Base-by-base conservation (phyloP, 257 asterid species). In the Solanum pinnatisectum region DNA sequence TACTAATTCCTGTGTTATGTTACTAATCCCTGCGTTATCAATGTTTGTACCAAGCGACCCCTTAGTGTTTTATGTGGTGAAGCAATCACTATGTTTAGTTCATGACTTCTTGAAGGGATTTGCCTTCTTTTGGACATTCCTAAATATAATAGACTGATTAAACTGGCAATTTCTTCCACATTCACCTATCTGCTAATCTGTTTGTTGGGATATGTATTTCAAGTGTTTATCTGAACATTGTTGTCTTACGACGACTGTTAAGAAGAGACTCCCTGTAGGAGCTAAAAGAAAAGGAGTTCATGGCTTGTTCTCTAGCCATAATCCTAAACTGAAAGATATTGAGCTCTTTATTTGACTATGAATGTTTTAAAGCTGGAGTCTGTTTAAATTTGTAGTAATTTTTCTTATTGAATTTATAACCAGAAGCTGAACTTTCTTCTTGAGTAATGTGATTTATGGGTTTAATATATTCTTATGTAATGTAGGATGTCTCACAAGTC, bases 401-500 rank as follows among this genome's bases (percentile, higher is more conserved):
- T 79, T 79, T 79, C 65, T 44, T 44, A 79, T 44, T 42, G 65
- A 44, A 79, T 44, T 44, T 35, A 42, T 79, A 42, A 25, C 25
- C 65, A 15, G 65, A 79, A 79, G 85, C 18, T 79, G 67, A 27
- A 44, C 10, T 46, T 79, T 44, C 85, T 79, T 63, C 85, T 44
- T 86, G 84, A 79, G 77, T 36, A 49, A 37, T 25, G 30, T 83
- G 72, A 83, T 70, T 71, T 35, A 65, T 46, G 74, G 67, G 70
- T 86, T 76, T 84, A 25, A 44, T 87, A 7, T 73, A 85, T 86
- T 68, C 39, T 85, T 85, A 84, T 78, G 2, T 42, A 18, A 88
- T 89, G 93, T 93, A 97, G 99, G 99, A 95, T 82, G 91, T 93
- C 72, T 90, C 97, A 46, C 96, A 91, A 90, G 86, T 95, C 49